Evolutionary conservation across 306 rosid genomes (phyloP).

Genomic region (Quillaja saponaria): DNA sequence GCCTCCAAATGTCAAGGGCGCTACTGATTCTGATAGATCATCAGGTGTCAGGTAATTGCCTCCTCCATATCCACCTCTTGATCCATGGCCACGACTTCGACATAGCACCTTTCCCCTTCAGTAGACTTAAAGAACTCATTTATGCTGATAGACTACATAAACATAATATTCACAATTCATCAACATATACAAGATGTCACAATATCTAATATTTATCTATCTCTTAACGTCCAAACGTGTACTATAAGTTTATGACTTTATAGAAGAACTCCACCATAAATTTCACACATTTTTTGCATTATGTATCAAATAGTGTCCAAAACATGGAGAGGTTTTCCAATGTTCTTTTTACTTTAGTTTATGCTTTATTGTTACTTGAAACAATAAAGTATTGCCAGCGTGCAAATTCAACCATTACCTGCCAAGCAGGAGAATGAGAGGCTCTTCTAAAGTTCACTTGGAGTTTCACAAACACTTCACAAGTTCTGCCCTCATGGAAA

Average conservation of each 20-base stretch:
- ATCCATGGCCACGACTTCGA: constrained; percentile 79
- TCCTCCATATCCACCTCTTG: constrained; percentile 63
- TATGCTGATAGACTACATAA: constrained; percentile 67
- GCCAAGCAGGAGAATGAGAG: neutral
- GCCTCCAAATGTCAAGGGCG: constrained; percentile 35
- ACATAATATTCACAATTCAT: neutral
- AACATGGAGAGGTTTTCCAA: too few species aligned
- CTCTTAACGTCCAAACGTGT: too few species aligned
- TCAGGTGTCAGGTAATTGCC: constrained; percentile 44
- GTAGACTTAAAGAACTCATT: constrained; percentile 91
- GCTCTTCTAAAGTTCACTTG: neutral
- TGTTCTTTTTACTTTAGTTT: too few species aligned
- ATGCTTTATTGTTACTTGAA: too few species aligned
- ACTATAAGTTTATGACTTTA: too few species aligned
- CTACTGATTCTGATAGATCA: constrained; percentile 43
- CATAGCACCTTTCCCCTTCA: constrained; percentile 72
- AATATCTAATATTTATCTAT: too few species aligned
- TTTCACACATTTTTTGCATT: too few species aligned
- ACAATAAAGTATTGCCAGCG: too few species aligned
- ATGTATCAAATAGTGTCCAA: too few species aligned
- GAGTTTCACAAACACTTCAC: neutral
- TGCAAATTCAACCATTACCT: too few species aligned
- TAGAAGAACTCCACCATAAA: too few species aligned
- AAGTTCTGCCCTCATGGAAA: neutral
- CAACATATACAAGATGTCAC: neutral